These are phyloP conservation scores for Sanghuangporus baumii DNA, from an alignment of 1,284 basidiomycete genomes.

Conservation along the genomic window DNA sequence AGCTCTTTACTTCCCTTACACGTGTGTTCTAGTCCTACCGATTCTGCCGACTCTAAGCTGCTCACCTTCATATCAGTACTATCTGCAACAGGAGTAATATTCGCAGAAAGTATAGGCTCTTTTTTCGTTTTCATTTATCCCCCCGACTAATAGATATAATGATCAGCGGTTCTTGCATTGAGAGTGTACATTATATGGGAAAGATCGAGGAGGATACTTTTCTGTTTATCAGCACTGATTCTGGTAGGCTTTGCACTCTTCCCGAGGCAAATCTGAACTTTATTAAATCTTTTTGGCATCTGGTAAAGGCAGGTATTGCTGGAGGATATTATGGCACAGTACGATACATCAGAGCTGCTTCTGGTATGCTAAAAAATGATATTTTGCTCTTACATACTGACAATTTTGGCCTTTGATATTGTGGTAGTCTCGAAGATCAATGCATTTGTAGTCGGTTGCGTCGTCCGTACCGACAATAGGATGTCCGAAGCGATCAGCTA, in stretches of 20 bases:
- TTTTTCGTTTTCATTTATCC: not conserved
- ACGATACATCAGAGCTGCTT: not conserved
- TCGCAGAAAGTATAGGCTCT: slow-evolving; percentile 2
- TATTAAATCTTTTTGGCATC: not conserved
- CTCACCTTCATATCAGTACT: not conserved
- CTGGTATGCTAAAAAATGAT: not conserved
- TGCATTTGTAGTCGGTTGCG: not conserved
- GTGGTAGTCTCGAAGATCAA: not conserved
- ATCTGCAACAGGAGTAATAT: slow-evolving; percentile 2
- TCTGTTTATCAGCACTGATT: not conserved
- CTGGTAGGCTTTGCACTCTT: not conserved
- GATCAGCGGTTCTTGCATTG: slow-evolving; percentile 1
- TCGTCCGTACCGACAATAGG: not conserved
- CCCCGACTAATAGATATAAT: not conserved
- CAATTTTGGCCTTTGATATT: not conserved
- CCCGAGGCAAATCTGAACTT: not conserved
- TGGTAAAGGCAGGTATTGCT: not conserved
- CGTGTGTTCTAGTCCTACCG: not conserved
- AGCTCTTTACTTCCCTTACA: not conserved
- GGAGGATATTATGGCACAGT: slow-evolving; percentile 5
- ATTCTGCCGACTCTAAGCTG: not conserved
- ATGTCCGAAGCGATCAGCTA: slow-evolving; percentile 6
- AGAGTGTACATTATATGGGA: slow-evolving; percentile 11
- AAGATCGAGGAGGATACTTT: not conserved
- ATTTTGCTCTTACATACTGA: not conserved